Evolutionary conservation across 345 rosid species (phyloP).

Genomic region (Citrus mangshanensis): DNA sequence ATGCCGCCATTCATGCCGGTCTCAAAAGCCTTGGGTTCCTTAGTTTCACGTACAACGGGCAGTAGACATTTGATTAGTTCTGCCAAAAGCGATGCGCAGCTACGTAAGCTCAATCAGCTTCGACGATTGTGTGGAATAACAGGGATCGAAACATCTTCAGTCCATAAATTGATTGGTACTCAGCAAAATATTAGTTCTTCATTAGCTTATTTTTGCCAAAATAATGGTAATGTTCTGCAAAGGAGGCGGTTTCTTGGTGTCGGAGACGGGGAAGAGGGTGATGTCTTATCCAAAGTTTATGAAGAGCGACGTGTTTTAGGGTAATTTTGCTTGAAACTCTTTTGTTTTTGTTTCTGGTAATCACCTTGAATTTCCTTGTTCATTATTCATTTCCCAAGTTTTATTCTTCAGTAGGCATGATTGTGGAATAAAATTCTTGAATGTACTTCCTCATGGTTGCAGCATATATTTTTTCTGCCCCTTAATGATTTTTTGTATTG

Average conservation of each 20-base stretch:
- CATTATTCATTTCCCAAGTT: not conserved
- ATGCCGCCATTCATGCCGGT: conserved; percentile 65
- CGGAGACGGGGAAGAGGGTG: conserved; percentile 91
- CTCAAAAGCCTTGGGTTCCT: conserved; percentile 40
- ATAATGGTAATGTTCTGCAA: conserved; percentile 27
- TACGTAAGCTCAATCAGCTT: conserved; percentile 25
- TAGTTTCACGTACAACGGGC: conserved; percentile 36
- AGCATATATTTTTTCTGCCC: not conserved
- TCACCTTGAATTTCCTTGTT: not conserved
- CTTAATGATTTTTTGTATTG: not conserved
- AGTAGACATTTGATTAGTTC: conserved; percentile 27
- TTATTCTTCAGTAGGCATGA: not conserved
- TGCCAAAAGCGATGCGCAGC: conserved; percentile 13
- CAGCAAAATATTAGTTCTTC: conserved; percentile 16
- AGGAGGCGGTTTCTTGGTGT: conserved; percentile 82
- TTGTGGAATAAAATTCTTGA: not conserved
- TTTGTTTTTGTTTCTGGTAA: not conserved
- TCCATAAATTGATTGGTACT: conserved; percentile 14
- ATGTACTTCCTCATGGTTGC: not conserved
- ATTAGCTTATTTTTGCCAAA: conserved; percentile 13
- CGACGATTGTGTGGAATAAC: conserved; percentile 42
- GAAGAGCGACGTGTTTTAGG: conserved; percentile 86
- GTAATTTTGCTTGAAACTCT: conserved; percentile 37
- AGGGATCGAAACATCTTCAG: conserved; percentile 28
- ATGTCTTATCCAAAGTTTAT: conserved; percentile 72